Base-by-base conservation (phyloP, 2,329 filamentous ascomycete genomes). In the Dactylellina cionopaga region DNA sequence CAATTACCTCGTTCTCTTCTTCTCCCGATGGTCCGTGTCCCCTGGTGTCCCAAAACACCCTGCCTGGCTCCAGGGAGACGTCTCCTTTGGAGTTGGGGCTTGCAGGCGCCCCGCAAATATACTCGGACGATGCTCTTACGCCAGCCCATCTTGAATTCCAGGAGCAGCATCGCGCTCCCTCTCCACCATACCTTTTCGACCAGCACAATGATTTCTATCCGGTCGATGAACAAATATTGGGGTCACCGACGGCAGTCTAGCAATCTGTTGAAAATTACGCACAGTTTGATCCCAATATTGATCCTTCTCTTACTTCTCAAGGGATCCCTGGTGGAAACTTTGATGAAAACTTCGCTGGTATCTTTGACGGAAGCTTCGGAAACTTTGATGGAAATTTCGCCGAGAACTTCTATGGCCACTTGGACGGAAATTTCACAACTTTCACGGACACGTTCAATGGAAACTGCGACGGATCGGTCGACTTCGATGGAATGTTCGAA, bases 221-320 rank as follows among this genome's bases (percentile, higher is more conserved):
- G 10, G 9, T 25, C 27, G 56, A 37, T 19, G 33, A 62, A 17
- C 56, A 51, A 25, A 17, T 22, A 49, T 22, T 44, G 22, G 56
- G 56, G 29, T 47, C 56, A 25, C 29, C 43, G 5, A 27, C 43
- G 19, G 56, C 56, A 47, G 43, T 37, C 19, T 62, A 62, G 56
- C 29, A 39, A 27, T 10, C 56, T 47, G 56, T 31, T 33, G 15
- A 29, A 6, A 19, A 33, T 22, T 13, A 7, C 13, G 6, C 9
- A 10, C 11, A 3, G 15, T 19, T 19, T 19, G 25, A 43, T 58
- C 24, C 46, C 11, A 11, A 5, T 11, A 27, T 49, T n/a, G 46
- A 49, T 29, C 46, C 46, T 4, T 15, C 6, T 41, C 6, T 17
- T 41, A 15, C 6, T 41, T 41, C 37, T n/a, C n/a, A n/a, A n/a